phyloP scores from a whole-genome alignment of 2,329 filamentous ascomycete species.

The Fusarium coffeatum region DNA sequence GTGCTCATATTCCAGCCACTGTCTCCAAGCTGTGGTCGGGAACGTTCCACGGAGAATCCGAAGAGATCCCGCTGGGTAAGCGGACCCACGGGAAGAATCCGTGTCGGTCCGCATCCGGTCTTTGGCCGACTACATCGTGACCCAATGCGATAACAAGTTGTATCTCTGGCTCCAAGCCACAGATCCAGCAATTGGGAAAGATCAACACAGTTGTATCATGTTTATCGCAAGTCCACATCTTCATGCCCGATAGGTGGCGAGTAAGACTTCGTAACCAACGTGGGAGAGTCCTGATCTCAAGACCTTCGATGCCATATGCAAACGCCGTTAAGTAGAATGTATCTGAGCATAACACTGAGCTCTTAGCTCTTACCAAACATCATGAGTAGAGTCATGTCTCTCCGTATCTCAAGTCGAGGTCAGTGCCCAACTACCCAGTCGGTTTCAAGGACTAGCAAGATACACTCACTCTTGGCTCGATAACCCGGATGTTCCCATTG shows the following conservation, averaged over 20 bases:
- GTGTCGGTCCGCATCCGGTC: background rate
- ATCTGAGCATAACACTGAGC: background rate
- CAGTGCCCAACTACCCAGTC: background rate
- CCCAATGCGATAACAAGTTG: background rate
- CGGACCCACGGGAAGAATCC: background rate
- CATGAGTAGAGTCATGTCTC: background rate
- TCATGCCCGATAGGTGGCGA: background rate
- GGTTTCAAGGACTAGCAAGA: background rate
- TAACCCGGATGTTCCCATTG: background rate
- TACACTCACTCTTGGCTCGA: background rate
- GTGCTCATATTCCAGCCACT: background rate
- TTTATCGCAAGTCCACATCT: background rate
- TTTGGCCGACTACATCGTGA: background rate
- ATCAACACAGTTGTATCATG: background rate
- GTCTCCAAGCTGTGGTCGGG: background rate
- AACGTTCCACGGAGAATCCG: background rate
- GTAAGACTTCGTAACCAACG: background rate
- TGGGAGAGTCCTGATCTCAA: background rate
- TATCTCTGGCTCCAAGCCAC: background rate
- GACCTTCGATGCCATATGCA: accelerated
- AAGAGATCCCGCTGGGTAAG: background rate
- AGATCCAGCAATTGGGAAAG: background rate
- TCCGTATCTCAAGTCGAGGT: background rate
- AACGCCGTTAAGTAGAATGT: background rate
- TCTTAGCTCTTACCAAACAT: background rate